A percentile compares a stretch with the other conserved stretches of the same genome.
Conservation (phyloP, 1,284 basidiomycete genomes). For the Tremellales sp. region DNA sequence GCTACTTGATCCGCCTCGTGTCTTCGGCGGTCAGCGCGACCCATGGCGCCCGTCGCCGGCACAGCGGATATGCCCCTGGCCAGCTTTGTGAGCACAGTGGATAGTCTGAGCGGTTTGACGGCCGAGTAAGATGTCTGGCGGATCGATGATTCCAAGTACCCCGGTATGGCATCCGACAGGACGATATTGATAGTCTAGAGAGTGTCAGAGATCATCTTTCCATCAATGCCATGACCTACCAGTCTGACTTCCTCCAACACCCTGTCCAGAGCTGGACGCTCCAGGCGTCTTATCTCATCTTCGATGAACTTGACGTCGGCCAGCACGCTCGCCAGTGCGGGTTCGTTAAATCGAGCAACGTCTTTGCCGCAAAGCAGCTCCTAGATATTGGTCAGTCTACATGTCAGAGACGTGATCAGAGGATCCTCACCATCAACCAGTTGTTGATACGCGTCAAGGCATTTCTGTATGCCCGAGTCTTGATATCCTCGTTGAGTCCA, state of each 20-base stretch:
- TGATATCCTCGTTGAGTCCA: constrained; percentile 66
- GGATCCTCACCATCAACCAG: constrained; percentile 73
- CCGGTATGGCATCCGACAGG: constrained; percentile 66
- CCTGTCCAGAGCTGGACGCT: constrained; percentile 63
- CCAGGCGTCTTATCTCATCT: constrained; percentile 69
- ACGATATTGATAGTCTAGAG: constrained; percentile 71
- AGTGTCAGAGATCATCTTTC: constrained; percentile 1
- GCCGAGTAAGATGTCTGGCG: constrained; percentile 67
- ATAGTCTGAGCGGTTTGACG: constrained; percentile 70
- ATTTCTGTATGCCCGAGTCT: constrained; percentile 79
- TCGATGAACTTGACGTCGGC: constrained; percentile 82
- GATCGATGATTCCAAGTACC: constrained; percentile 70
- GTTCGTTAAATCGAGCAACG: constrained; percentile 79
- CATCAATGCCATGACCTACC: constrained; percentile 53
- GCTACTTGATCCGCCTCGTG: constrained; percentile 66
- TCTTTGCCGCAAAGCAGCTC: constrained; percentile 50
- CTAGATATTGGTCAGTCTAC: constrained; percentile 16
- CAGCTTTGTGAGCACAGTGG: constrained; percentile 73
- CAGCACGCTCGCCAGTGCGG: constrained; percentile 74
- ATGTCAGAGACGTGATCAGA: constrained; percentile 10
- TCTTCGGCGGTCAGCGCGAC: constrained; percentile 63
- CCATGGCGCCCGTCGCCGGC: constrained; percentile 42
- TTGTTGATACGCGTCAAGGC: constrained; percentile 81
- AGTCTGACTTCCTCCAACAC: constrained; percentile 76
- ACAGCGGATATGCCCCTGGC: constrained; percentile 57